phyloP scores from a whole-genome alignment of 2,329 filamentous ascomycete genomes.

The Lasiodiplodia sp. region DNA sequence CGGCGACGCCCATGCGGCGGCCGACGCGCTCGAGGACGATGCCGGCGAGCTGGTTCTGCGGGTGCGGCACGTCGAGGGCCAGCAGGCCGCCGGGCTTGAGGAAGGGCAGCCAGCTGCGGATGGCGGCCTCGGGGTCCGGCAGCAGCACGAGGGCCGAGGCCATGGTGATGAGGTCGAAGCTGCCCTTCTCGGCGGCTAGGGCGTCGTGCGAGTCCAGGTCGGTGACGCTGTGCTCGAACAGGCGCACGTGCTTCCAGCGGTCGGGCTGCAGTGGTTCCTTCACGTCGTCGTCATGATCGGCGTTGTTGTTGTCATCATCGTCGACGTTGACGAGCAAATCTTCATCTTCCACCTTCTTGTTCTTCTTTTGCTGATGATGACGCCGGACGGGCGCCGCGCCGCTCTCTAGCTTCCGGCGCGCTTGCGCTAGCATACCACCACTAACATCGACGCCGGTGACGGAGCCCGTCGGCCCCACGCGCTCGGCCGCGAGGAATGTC shows the following conservation, averaged over 20 bases:
- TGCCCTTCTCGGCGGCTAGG: conserved; percentile 37
- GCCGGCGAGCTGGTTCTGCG: conserved; percentile 46
- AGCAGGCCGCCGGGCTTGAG: conserved; percentile 51
- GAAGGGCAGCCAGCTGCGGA: conserved; percentile 48
- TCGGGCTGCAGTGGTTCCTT: conserved; percentile 32
- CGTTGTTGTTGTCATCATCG: background rate
- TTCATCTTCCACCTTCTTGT: background rate
- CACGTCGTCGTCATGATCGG: conserved; percentile 32
- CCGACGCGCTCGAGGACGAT: conserved; percentile 49
- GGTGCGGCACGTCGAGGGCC: conserved; percentile 50
- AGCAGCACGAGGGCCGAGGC: conserved; percentile 53
- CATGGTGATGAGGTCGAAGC: conserved; percentile 48
- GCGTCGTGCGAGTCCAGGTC: conserved; percentile 38
- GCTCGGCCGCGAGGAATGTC: conserved; percentile 48
- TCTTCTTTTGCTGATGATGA: too few species aligned
- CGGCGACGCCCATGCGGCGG: conserved; percentile 40
- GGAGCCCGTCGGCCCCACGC: conserved; percentile 46
- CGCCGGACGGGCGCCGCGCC: background rate
- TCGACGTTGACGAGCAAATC: conserved; percentile 33
- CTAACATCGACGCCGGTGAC: conserved; percentile 53
- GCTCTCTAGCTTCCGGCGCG: conserved; percentile 15
- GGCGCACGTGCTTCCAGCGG: conserved; percentile 43
- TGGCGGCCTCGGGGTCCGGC: conserved; percentile 45
- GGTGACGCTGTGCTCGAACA: conserved; percentile 48
- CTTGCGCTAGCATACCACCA: conserved; percentile 39